phyloP scores from a whole-genome alignment of 2,329 filamentous ascomycete species.

The Nigrospora sphaerica region DNA sequence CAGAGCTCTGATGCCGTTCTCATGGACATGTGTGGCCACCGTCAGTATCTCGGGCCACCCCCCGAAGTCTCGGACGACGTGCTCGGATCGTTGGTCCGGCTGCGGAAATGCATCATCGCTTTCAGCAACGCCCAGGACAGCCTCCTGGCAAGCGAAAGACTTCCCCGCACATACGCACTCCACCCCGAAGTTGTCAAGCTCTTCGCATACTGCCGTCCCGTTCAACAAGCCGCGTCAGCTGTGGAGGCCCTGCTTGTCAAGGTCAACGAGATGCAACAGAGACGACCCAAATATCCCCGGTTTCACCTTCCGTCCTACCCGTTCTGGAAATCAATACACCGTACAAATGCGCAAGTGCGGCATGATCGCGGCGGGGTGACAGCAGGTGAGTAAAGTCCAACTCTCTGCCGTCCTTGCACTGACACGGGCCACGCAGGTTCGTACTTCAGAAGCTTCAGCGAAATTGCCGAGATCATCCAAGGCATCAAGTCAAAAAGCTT shows the following conservation, averaged over 20 bases:
- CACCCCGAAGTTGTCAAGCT: conserved; percentile 43
- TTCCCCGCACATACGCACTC: conserved; percentile 37
- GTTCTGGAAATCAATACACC: conserved; percentile 42
- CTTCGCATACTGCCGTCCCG: conserved; percentile 48
- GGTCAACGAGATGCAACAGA: conserved; percentile 39
- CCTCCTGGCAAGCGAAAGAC: conserved; percentile 35
- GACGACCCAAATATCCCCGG: conserved; percentile 26
- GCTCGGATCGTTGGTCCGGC: conserved; percentile 26
- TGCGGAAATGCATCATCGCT: conserved; percentile 33
- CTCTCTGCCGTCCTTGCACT: neutral
- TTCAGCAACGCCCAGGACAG: conserved; percentile 41
- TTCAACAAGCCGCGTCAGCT: conserved; percentile 42
- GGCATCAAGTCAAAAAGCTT: conserved; percentile 32
- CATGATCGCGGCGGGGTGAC: conserved; percentile 53
- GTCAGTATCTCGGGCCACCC: conserved; percentile 37
- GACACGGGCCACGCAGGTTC: conserved; percentile 12
- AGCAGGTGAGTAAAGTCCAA: conserved; percentile 31
- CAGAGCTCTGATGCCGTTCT: conserved; percentile 42
- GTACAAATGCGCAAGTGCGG: conserved; percentile 48
- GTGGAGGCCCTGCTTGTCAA: conserved; percentile 39
- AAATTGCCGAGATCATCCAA: conserved; percentile 35
- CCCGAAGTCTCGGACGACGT: conserved; percentile 34
- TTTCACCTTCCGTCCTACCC: conserved; percentile 47
- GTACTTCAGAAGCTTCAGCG: conserved; percentile 36
- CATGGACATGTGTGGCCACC: conserved; percentile 46